These are phyloP conservation scores for Lachnellula cervina DNA, from an alignment of 2,329 filamentous ascomycete species.

Conservation along the genomic window DNA sequence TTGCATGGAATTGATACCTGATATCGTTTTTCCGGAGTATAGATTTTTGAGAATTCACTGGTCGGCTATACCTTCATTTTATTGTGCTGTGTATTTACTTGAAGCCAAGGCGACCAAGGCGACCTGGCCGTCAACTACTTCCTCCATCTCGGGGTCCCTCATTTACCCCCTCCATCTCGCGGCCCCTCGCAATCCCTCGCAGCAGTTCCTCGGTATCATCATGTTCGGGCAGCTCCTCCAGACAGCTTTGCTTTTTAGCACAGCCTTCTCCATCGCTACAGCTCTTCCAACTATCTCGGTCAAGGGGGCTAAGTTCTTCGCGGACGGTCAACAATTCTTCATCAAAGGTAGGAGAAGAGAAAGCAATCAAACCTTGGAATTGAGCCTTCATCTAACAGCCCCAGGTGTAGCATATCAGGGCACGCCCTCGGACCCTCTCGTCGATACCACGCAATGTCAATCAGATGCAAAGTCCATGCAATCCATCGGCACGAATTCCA, in stretches of 20 bases:
- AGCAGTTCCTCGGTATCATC: neutral
- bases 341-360: conserved; percentile 21
- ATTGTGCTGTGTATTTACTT: no score
- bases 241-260: conserved; percentile 10
- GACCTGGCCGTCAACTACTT: no score
- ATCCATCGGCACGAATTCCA: conserved; percentile 72
- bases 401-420: conserved; percentile 70
- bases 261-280: conserved; percentile 2
- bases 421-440: conserved; percentile 65
- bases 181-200: no score
- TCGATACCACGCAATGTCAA: conserved; percentile 69
- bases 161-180: neutral
- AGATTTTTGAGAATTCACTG: no score
- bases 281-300: conserved; percentile 24
- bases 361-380: conserved; percentile 43
- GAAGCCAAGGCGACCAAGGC: no score
- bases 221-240: conserved; percentile 15
- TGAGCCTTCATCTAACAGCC: conserved; percentile 43
- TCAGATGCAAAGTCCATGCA: conserved; percentile 74
- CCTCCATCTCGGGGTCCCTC: no score
- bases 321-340: conserved; percentile 27
- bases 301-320: conserved; percentile 28
- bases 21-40: no score
- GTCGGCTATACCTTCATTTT: no score
- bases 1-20: no score